phyloP scores from a whole-genome alignment of 2,329 filamentous ascomycete species.

The Akanthomyces muscarius region DNA sequence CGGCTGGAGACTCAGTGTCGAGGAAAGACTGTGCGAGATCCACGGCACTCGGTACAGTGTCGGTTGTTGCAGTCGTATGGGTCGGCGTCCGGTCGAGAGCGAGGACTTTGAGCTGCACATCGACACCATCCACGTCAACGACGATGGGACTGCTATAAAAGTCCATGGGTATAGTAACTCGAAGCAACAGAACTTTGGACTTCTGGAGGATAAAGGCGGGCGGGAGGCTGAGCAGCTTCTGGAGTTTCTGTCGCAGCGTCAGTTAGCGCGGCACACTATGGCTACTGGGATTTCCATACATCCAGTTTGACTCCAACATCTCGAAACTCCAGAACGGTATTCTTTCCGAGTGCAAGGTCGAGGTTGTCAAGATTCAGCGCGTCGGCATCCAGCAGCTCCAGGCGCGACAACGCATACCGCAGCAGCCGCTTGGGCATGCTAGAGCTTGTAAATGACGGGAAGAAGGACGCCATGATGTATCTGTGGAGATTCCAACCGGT shows the following conservation, averaged over 20 bases:
- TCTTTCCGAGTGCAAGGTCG: conserved; percentile 76
- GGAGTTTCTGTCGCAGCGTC: conserved; percentile 62
- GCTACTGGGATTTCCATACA: conserved; percentile 43
- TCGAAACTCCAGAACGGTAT: conserved; percentile 78
- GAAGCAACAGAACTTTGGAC: conserved; percentile 71
- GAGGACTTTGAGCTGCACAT: conserved; percentile 60
- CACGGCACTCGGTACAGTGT: conserved; percentile 60
- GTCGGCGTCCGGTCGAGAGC: conserved; percentile 37
- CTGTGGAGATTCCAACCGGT: not conserved
- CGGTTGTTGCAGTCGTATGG: conserved; percentile 32
- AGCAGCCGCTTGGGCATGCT: conserved; percentile 87
- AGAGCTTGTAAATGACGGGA: conserved; percentile 61
- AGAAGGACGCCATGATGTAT: conserved; percentile 64
- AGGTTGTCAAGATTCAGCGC: conserved; percentile 81
- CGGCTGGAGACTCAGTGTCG: conserved; percentile 62
- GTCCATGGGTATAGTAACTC: conserved; percentile 81
- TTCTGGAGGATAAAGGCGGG: conserved; percentile 65
- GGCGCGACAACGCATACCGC: conserved; percentile 75
- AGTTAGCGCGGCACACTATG: conserved; percentile 16
- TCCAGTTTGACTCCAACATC: conserved; percentile 79
- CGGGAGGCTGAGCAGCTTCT: conserved; percentile 70
- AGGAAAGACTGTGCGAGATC: conserved; percentile 76
- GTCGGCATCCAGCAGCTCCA: conserved; percentile 85
- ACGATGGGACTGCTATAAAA: conserved; percentile 80
- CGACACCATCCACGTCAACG: conserved; percentile 76